Conservation (phyloP, 2,329 filamentous ascomycete species). For the Cytospora leucostoma region DNA sequence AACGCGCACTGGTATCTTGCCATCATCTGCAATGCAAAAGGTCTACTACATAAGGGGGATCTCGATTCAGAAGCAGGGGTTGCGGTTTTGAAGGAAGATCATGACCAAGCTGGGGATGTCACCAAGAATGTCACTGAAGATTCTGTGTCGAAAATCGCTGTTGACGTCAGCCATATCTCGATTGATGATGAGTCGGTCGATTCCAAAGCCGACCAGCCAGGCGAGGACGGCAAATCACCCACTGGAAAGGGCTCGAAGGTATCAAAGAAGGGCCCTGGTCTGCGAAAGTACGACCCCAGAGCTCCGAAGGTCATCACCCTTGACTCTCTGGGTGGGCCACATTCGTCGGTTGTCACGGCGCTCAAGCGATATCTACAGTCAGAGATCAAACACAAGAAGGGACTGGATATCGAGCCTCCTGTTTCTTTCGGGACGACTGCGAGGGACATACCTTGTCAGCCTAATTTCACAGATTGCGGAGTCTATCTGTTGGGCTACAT, state of each 20-base stretch:
- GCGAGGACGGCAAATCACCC: neutral
- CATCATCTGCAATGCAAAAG: slow-evolving; percentile 86
- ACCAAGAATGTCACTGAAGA: slow-evolving; percentile 11
- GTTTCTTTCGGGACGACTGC: slow-evolving; percentile 61
- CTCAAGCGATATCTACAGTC: slow-evolving; percentile 76
- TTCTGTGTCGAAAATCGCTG: slow-evolving; percentile 8
- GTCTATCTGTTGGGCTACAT: slow-evolving; percentile 84
- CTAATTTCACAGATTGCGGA: slow-evolving; percentile 88
- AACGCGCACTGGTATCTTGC: slow-evolving; percentile 89
- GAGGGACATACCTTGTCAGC: slow-evolving; percentile 73
- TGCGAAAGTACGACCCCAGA: slow-evolving; percentile 48
- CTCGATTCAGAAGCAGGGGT: neutral
- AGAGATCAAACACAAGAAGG: slow-evolving; percentile 68
- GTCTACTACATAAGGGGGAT: slow-evolving; percentile 47
- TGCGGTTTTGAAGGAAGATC: neutral
- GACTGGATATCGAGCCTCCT: slow-evolving; percentile 42
- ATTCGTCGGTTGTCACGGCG: slow-evolving; percentile 63
- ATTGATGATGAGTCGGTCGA: slow-evolving; percentile 18
- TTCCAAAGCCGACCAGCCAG: neutral
- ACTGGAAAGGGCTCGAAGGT: slow-evolving; percentile 28
- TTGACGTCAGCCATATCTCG: slow-evolving; percentile 14
- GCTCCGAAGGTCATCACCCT: slow-evolving; percentile 79
- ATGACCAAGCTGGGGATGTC: neutral
- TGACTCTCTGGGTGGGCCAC: slow-evolving; percentile 74
- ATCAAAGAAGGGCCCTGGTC: slow-evolving; percentile 35